A percentile compares a stretch with the other conserved stretches of the same genome.
These are phyloP conservation scores for Withania somnifera DNA, from an alignment of 305 asterid genomes.

Conservation along the genomic window DNA sequence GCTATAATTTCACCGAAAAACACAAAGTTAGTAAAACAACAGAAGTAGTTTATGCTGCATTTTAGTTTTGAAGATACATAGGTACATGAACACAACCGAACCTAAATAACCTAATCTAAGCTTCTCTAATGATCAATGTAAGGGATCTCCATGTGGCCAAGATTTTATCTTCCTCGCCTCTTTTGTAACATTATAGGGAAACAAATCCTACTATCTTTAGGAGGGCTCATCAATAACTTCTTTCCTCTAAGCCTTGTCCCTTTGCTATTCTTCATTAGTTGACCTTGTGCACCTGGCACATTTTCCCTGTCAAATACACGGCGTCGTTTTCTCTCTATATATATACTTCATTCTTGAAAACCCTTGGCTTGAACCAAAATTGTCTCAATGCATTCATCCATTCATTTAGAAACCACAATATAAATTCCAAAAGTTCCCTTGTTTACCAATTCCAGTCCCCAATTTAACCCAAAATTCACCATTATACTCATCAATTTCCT, in stretches of 20 bases:
- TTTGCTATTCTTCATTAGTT: too few relatives aligned
- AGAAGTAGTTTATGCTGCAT: background rate
- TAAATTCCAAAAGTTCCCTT: background rate
- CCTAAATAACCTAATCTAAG: background rate
- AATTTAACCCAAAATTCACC: conserved; percentile 1
- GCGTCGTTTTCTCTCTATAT: background rate
- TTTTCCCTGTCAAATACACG: background rate
- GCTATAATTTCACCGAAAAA: too few relatives aligned
- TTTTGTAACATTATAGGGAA: background rate
- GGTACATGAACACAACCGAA: background rate
- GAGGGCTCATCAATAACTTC: background rate
- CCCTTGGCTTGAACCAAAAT: background rate
- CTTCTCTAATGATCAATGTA: background rate
- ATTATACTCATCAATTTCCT: background rate
- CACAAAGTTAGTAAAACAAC: too few relatives aligned
- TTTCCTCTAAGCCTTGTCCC: background rate
- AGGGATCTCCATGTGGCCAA: background rate
- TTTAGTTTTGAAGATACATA: background rate
- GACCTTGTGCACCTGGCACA: background rate
- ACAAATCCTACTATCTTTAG: background rate
- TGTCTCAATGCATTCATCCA: background rate
- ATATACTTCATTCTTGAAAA: background rate
- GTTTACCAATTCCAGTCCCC: background rate
- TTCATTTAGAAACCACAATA: too few relatives aligned
- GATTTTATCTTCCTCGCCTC: background rate